A percentile compares a stretch with the other conserved stretches of the same genome.
Evolutionary conservation across 768 basidiomycete species (phyloP).

Genomic region (Termitomyces sp.): DNA sequence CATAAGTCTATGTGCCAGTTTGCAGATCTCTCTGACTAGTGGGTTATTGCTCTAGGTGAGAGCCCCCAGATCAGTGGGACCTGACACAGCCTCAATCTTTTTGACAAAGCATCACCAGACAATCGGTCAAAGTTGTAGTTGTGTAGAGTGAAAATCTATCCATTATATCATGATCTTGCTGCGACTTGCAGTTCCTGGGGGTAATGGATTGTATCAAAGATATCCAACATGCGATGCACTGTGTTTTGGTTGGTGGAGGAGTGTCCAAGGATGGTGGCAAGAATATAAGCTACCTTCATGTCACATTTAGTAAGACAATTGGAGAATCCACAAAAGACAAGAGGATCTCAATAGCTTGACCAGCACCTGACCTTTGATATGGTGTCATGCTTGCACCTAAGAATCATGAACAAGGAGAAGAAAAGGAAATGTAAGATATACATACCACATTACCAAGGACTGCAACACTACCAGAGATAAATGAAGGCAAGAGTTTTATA

Average conservation of each 20-base stretch:
- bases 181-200: conserved; percentile 38
- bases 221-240: conserved; percentile 34
- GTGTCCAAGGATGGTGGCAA: conserved; percentile 44
- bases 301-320: not conserved
- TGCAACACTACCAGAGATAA: conserved; percentile 45
- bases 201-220: conserved; percentile 49
- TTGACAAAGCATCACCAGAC: conserved; percentile 22
- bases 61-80: too few relatives aligned
- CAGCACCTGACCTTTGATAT: conserved; percentile 56
- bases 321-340: not conserved
- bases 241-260: conserved; percentile 33
- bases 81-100: conserved; percentile 33
- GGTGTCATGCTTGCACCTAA: conserved; percentile 53
- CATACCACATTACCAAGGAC: conserved; percentile 50
- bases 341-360: conserved; percentile 51
- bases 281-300: conserved; percentile 46
- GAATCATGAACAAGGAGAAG: not conserved
- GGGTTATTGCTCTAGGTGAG: too few relatives aligned
- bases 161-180: conserved; percentile 36
- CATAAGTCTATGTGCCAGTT: too few relatives aligned
- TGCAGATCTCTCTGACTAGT: too few relatives aligned
- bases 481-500: conserved; percentile 46
- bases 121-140: conserved; percentile 26
- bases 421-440: not conserved
- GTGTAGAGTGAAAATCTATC: conserved; percentile 36